Percentiles rank a stretch among this genome's conserved stretches.
Conservation (phyloP, 371 early-diverging fungal species). For the Mortierella sp. region DNA sequence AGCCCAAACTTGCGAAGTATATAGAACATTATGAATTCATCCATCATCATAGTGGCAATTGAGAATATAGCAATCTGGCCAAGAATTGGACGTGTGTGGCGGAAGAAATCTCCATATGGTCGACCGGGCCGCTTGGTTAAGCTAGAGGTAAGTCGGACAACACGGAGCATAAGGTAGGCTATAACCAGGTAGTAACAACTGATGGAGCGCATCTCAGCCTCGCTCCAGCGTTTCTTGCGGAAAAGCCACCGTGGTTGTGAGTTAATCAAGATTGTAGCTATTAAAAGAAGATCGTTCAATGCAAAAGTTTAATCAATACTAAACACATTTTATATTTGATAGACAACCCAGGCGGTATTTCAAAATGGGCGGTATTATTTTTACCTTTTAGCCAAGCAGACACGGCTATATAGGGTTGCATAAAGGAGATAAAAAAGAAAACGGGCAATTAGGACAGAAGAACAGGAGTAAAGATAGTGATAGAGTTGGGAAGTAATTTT, state of each 20-base stretch:
- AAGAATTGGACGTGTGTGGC: constrained; percentile 46
- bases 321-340: neutral
- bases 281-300: neutral
- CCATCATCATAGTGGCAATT: constrained; percentile 42
- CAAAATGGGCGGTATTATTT: neutral
- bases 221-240: constrained; percentile 57
- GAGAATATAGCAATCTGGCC: constrained; percentile 47
- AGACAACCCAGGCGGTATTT: neutral
- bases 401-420: constrained; percentile 20
- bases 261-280: constrained; percentile 56
- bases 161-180: constrained; percentile 56
- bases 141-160: constrained; percentile 47
- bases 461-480: neutral
- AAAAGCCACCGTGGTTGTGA: constrained; percentile 58
- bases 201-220: constrained; percentile 56
- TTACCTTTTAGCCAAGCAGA: constrained; percentile 57
- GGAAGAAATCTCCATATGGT: constrained; percentile 56
- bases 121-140: constrained; percentile 53
- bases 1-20: constrained; percentile 58
- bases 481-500: neutral
- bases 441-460: neutral
- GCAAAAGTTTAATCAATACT: neutral
- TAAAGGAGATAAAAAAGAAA: neutral
- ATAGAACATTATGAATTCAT: constrained; percentile 56
- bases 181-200: constrained; percentile 55